Percentiles rank a stretch among this genome's conserved stretches.
phyloP scores from a whole-genome alignment of 768 basidiomycete species.

The Tulasnella sp. region DNA sequence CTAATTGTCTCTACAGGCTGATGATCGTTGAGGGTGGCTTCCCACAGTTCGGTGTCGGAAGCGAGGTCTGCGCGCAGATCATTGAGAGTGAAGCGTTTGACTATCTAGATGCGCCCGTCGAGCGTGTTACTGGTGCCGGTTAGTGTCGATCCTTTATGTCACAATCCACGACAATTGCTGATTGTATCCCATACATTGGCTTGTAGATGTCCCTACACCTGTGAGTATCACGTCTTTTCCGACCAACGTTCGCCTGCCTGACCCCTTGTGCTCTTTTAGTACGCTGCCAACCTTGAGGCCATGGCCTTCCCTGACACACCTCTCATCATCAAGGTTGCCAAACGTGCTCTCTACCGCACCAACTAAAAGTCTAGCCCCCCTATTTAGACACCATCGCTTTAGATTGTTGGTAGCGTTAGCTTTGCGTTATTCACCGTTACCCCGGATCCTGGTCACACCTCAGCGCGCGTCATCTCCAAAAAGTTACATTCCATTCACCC shows the following conservation, averaged over 20 bases:
- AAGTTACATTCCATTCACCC: background rate
- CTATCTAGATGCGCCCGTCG: constrained; percentile 96
- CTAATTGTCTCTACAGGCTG: constrained; percentile 40
- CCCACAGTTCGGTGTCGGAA: constrained; percentile 96
- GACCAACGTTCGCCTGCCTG: background rate
- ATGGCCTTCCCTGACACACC: constrained; percentile 91
- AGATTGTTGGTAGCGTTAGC: background rate
- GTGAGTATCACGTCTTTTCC: constrained; percentile 34
- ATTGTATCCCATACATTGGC: background rate
- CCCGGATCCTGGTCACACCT: background rate
- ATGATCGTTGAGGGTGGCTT: constrained; percentile 96
- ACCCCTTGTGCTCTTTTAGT: constrained; percentile 36
- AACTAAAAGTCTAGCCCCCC: constrained; percentile 36
- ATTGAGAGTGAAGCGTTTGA: constrained; percentile 96
- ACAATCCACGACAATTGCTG: background rate
- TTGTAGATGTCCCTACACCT: constrained; percentile 76
- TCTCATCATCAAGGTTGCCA: constrained; percentile 87
- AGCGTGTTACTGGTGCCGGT: constrained; percentile 90
- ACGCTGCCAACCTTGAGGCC: constrained; percentile 78
- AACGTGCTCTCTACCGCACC: constrained; percentile 82
- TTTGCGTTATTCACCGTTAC: background rate
- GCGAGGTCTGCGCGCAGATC: constrained; percentile 96
- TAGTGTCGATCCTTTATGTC: background rate
- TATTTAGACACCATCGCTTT: background rate
- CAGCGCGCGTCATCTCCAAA: background rate